Evolutionary conservation across 352 stramenopile genomes (phyloP), one percentile per base, ranked within the genome.

Genomic region (Phytopythium boreale): DNA sequence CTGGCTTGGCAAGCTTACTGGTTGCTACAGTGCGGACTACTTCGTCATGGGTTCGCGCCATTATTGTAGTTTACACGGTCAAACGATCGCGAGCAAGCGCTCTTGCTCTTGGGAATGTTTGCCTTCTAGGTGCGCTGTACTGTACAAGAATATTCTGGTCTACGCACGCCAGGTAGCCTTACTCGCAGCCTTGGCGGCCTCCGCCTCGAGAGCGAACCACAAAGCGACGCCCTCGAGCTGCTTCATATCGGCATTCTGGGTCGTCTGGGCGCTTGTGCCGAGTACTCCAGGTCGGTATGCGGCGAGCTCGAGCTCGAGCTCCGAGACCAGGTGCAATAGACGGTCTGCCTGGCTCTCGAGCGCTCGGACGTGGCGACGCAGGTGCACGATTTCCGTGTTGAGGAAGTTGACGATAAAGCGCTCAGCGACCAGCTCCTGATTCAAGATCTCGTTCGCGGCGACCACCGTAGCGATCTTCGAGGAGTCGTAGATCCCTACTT

Each of bases 231-330:
- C 46, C 7, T 52, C 46, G 11, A 31, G 46, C 46, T 24, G 11
- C 46, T 27, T 4, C n/a, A 46, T 15, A 12, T 46, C 17, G 41
- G 20, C 41, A n/a, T 4, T 2, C 22, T 27, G 22, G 5, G 46
- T n/a, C 46, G 22, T 20, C 11, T 29, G 46, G 44, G 44, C 6
- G 19, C 22, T 20, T 31, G 2, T 6, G 22, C 0, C 22, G 22
- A 19, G 2, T 11, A 2, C 6, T 1, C 4, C 9, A 29, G 46
- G 46, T 22, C 8, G 6, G 46, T 52, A 52, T 2, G 46, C 46
- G 22, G 46, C 46, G n/a, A 52, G 46, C 46, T 52, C 46, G 46
- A 52, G 46, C 46, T 52, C 46, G 22, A 52, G 46, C 46, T 52
- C 46, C 22, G 22, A 20, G 46, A 29, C 12, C 46, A 20, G 46